Percentiles rank a stretch among this genome's conserved stretches.
These are phyloP conservation scores for Scytalidium lignicola DNA, from an alignment of 2,329 filamentous ascomycete genomes.

Conservation along the genomic window DNA sequence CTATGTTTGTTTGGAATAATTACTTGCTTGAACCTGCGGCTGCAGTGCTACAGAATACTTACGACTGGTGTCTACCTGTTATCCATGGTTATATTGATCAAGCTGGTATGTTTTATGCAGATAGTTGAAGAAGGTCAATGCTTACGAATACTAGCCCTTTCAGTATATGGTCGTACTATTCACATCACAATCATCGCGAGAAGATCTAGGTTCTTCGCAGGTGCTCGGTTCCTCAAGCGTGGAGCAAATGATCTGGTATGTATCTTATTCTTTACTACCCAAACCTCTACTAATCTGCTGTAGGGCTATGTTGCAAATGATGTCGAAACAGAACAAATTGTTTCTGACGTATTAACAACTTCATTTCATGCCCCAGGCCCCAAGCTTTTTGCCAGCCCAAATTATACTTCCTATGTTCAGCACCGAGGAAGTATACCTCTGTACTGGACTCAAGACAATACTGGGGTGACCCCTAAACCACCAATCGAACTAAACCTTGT, in stretches of 20 bases:
- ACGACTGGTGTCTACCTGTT: constrained; percentile 93
- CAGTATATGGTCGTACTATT: constrained; percentile 80
- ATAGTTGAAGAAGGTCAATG: neutral
- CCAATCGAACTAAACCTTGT: constrained; percentile 94
- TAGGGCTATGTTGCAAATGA: constrained; percentile 93
- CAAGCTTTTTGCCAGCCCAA: constrained; percentile 78
- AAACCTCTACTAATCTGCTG: constrained; percentile 6
- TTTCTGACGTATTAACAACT: constrained; percentile 88
- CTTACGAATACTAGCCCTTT: constrained; percentile 49
- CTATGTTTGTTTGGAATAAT: constrained; percentile 98
- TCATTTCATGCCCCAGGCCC: constrained; percentile 92
- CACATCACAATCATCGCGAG: constrained; percentile 93
- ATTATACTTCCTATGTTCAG: constrained; percentile 94
- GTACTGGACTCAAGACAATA: constrained; percentile 96
- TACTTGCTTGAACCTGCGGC: constrained; percentile 77
- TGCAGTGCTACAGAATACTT: constrained; percentile 67
- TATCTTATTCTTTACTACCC: neutral
- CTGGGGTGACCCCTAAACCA: constrained; percentile 91
- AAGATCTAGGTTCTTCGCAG: constrained; percentile 88
- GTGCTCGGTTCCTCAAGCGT: constrained; percentile 88
- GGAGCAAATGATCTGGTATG: constrained; percentile 78
- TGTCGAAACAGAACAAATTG: constrained; percentile 97
- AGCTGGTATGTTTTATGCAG: constrained; percentile 43
- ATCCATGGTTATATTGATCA: constrained; percentile 97
- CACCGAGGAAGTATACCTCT: constrained; percentile 95